Conservation (phyloP, 2,329 filamentous ascomycete genomes). For the Microdochium paspali region DNA sequence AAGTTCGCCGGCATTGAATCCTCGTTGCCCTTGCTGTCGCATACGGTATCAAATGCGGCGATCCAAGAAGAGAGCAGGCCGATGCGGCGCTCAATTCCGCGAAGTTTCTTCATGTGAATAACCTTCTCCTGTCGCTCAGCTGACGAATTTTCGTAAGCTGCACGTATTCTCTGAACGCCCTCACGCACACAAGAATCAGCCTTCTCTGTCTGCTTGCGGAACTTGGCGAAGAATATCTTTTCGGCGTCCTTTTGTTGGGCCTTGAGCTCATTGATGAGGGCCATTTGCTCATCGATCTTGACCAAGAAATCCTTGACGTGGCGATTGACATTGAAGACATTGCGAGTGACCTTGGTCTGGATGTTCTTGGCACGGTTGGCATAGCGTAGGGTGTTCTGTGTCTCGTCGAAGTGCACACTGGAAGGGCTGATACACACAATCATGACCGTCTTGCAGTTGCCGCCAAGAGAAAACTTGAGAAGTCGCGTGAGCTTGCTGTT, state of each 20-base stretch:
- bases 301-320: conserved; percentile 99
- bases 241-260: conserved; percentile 88
- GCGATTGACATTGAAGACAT: conserved; percentile 97
- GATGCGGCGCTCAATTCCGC: conserved; percentile 77
- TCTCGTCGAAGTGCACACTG: conserved; percentile 95
- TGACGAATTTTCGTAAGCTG: conserved; percentile 73
- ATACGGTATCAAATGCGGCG: conserved; percentile 78
- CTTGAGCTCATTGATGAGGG: conserved; percentile 91
- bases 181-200: conserved; percentile 67
- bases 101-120: conserved; percentile 70
- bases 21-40: conserved; percentile 60
- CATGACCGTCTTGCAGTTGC: conserved; percentile 99
- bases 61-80: conserved; percentile 85
- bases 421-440: conserved; percentile 97
- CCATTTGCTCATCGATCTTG: conserved; percentile 98
- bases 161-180: conserved; percentile 68
- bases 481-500: conserved; percentile 95
- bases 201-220: conserved; percentile 84
- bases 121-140: conserved; percentile 71
- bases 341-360: conserved; percentile 97
- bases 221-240: conserved; percentile 72
- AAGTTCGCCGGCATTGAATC: conserved; percentile 60
- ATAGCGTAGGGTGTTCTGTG: conserved; percentile 94
- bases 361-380: conserved; percentile 99
- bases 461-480: conserved; percentile 92